Evolutionary conservation across 2,329 filamentous ascomycete species (phyloP), one percentile per base, ranked within the genome.

Genomic region (Verticillium klebahnii): DNA sequence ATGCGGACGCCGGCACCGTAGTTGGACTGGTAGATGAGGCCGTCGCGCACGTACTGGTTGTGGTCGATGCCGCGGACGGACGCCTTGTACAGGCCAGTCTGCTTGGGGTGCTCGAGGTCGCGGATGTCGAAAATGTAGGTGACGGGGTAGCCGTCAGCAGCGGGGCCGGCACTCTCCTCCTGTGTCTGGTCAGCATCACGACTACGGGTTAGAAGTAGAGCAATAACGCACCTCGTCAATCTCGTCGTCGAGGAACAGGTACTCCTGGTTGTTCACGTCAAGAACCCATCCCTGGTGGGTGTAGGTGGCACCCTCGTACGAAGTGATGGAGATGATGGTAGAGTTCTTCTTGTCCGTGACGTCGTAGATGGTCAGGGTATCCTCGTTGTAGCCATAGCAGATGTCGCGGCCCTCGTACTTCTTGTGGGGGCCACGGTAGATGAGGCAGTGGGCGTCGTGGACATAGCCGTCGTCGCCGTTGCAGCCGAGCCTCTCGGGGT

Each of bases 221-320:
- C 19, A 15, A 64, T 1, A 29, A 31, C 78, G 70, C 80, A 74
- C 68, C 68, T 83, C 80, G 67, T 83, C 80, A 57, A 78, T 74
- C 31, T 85, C 82, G 64, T 85, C 82, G 64, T 85, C 82, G 4
- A 83, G 68, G 17, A 84, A 73, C 5, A 85, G 76, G 67, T 76
- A 82, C 56, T 77, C 78, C 50, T 78, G 73, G 60, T 71, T 77
- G 34, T 75, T 69, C 1, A 71, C 69, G 67, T 84, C 79, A 23
- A 84, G 74, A 4, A 86, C 74, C 74, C 80, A 81, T 5, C 85
- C 85, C 45, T 59, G 58, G 68, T 87, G 85, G 1, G 82, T 85
- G 72, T 86, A 87, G 3, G 79, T 72, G 7, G 82, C 82, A 52
- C 84, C 84, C 25, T 80, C 78, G 69, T 86, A 86, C 0, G 80